Base-by-base conservation (phyloP, 352 stramenopile genomes). In the Phytophthora brassicae region DNA sequence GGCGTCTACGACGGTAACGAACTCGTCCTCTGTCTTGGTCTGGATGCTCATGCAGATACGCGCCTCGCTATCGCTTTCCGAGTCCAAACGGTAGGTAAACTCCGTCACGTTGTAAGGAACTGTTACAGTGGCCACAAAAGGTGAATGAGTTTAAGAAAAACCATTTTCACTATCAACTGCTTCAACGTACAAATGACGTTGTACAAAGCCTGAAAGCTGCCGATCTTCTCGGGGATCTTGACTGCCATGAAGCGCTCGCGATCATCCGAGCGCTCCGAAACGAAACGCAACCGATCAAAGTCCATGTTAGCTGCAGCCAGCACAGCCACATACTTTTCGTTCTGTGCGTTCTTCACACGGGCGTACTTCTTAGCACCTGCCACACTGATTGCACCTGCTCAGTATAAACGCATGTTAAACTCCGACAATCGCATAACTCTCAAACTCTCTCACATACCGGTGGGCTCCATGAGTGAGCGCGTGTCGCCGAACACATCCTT, bases 251-350 rank as follows among this genome's bases (percentile, higher is more conserved):
- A 95, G 24, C 85, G 87, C 76, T 99, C 97, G 14, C 92, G 96
- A 46, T 96, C 89, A 73, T 99, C 97, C 26, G 84, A 92, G 29
- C 82, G 84, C 59, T 66, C 43, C 31, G 56, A 68, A 7, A 99
- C 92, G 63, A 99, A 99, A 35, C 97, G 88, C n/a, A 99, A 82
- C 16, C 97, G 90, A 73, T 99, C 95, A 79, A 99, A 99, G 79
- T 99, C 97, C 96, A 99, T 99, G 75, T 99, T 99, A n/a, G 97
- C 97, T 9, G 97, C 97, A 8, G 94, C 98, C 41, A 98, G 87
- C 44, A 99, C 92, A 6, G 94, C 95, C 12, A 98, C 94, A 51
- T 98, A 93, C 41, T 88, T 98, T 54, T 92, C 79, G 39, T 90
- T 77, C 29, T 66, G 47, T 2, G 66, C 63, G 22, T 79, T 66